Percentiles rank a stretch among this genome's conserved stretches.
Conservation (phyloP, 2,329 filamentous ascomycete genomes). For the Cladobotryum protrusum region DNA sequence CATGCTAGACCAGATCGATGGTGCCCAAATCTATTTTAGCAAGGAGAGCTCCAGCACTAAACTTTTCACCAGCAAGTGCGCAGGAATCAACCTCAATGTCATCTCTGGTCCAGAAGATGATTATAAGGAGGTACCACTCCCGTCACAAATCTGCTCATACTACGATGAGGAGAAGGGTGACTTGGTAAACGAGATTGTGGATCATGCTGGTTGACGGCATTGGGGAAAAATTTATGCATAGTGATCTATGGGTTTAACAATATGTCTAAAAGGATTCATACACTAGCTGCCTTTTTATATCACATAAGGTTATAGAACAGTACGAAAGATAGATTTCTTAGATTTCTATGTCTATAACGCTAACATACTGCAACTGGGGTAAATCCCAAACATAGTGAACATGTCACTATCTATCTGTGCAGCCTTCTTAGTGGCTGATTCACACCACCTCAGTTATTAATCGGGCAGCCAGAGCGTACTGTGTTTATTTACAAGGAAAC, state of each 20-base stretch:
- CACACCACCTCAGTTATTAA: too few relatives aligned
- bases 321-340: neutral
- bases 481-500: too few relatives aligned
- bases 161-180: conserved; percentile 63
- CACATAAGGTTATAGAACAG: neutral
- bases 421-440: too few relatives aligned
- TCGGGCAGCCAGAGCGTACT: too few relatives aligned
- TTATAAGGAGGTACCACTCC: conserved; percentile 79
- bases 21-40: conserved; percentile 79
- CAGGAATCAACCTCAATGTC: conserved; percentile 80
- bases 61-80: conserved; percentile 84
- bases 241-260: neutral
- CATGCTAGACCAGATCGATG: conserved; percentile 87
- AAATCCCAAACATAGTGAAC: too few relatives aligned
- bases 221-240: neutral
- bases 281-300: neutral
- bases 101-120: conserved; percentile 67
- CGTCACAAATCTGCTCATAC: conserved; percentile 82
- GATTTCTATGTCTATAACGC: too few relatives aligned
- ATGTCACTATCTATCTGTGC: too few relatives aligned
- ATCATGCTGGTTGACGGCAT: conserved; percentile 68
- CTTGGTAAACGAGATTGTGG: conserved; percentile 88
- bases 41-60: conserved; percentile 72
- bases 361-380: too few relatives aligned
- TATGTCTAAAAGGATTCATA: neutral